Conservation (phyloP, 2,329 filamentous ascomycete species). For the Mycosphaerelloides madeirae region DNA sequence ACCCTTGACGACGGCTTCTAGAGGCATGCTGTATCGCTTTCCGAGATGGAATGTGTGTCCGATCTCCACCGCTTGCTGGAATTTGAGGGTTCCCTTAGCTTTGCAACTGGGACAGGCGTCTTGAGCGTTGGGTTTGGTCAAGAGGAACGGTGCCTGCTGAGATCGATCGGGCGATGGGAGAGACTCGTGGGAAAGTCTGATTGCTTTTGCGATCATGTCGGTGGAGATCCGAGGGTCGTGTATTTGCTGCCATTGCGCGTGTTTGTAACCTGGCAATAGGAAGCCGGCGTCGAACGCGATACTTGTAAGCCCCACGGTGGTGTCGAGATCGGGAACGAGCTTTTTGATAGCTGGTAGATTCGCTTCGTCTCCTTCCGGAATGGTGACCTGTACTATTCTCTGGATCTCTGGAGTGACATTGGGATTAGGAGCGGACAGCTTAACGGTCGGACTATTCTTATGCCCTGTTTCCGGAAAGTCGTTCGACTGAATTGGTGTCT, state of each 20-base stretch:
- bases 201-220: slow-evolving; percentile 3
- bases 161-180: background rate
- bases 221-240: slow-evolving; percentile 15
- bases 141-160: slow-evolving; percentile 46
- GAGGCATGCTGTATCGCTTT: slow-evolving; percentile 74
- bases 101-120: slow-evolving; percentile 70
- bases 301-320: slow-evolving; percentile 38
- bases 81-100: slow-evolving; percentile 53
- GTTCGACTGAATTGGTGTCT: slow-evolving; percentile 46
- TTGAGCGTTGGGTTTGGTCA: slow-evolving; percentile 62
- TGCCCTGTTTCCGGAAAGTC: too few species aligned
- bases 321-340: slow-evolving; percentile 63
- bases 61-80: slow-evolving; percentile 76
- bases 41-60: slow-evolving; percentile 95
- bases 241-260: background rate
- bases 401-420: background rate
- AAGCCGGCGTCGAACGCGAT: too few species aligned
- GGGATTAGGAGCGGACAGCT: background rate
- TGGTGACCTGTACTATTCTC: slow-evolving; percentile 63
- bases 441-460: too few species aligned
- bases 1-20: slow-evolving; percentile 58
- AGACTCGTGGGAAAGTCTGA: too few species aligned
- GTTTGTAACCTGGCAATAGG: too few species aligned
- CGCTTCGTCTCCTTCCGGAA: slow-evolving; percentile 34
- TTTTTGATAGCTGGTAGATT: slow-evolving; percentile 64